Base-by-base conservation (phyloP, 1,284 basidiomycete genomes). In the Anthracocystis walkeri region DNA sequence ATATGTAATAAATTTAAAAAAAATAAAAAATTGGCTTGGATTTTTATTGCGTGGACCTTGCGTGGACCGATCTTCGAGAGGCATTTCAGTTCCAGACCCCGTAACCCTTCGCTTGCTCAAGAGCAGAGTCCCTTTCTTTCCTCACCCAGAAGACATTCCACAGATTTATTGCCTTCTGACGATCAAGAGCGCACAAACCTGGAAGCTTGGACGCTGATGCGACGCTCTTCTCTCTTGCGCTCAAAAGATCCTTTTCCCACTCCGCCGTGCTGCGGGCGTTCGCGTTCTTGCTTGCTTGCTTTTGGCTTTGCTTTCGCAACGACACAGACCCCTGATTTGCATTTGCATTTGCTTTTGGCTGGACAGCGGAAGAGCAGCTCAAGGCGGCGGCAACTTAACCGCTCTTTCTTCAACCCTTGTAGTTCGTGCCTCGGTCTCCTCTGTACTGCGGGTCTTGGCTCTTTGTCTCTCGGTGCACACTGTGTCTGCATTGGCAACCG, bases 51-150 rank as follows among this genome's bases (percentile, higher is more conserved):
- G n/a, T n/a, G n/a, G n/a, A n/a, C n/a, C n/a, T n/a, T n/a, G n/a
- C n/a, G n/a, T n/a, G n/a, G n/a, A n/a, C n/a, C 66, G 67, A 69
- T 69, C 61, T 64, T 70, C 58, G 54, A 60, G 44, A 49, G 60
- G 65, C 67, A 64, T 52, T 55, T 54, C 58, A 58, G 48, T 49
- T 51, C 42, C 67, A 69, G 61, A 69, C 67, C 61, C 61, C 53
- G 53, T 38, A 14, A 4, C 12, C 14, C 35, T 16, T 51, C 23
- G 20, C 49, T 42, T 51, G n/a, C 40, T 18, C 21, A 11, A 25
- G 41, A 20, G 20, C 14, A n/a, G n/a, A 10, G 20, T 20, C 20
- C 20, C 20, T 42, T 42, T 42, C 20, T 42, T 42, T n/a, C 6
- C 44, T 16, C 35, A 38, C 35, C 7, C 35, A 38, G 35, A 38